Conservation (phyloP, 2,329 filamentous ascomycete genomes). For the Podosphaera leucotricha region DNA sequence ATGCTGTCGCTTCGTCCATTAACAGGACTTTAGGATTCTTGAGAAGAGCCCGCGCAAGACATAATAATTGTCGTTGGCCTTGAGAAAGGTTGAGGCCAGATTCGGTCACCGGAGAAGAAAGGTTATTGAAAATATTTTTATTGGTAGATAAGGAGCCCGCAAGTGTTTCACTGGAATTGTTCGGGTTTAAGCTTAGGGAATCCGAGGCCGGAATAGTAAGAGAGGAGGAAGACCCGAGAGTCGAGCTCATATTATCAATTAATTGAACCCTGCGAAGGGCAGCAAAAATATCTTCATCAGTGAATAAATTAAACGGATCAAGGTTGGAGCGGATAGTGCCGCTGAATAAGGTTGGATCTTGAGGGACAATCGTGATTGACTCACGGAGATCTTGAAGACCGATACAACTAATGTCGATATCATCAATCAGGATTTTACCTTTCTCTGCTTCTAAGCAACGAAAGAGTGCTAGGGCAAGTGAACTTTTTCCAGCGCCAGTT, state of each 20-base stretch:
- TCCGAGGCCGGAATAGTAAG: constrained; percentile 1
- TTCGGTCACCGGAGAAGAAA: constrained; percentile 63
- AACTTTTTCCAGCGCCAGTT: constrained; percentile 92
- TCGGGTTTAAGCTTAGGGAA: no score
- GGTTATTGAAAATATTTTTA: constrained; percentile 83
- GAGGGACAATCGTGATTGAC: constrained; percentile 89
- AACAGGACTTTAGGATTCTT: constrained; percentile 84
- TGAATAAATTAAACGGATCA: constrained; percentile 75
- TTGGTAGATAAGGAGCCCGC: constrained; percentile 34
- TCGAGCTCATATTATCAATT: constrained; percentile 35
- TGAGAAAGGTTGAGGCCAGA: constrained; percentile 89
- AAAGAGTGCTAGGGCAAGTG: constrained; percentile 79
- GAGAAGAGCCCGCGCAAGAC: constrained; percentile 75
- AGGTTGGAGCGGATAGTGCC: constrained; percentile 82
- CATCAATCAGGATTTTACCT: constrained; percentile 76
- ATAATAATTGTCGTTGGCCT: constrained; percentile 84
- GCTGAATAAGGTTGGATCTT: constrained; percentile 85
- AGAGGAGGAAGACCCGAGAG: constrained; percentile 9
- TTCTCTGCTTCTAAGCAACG: constrained; percentile 75
- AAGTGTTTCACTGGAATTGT: not conserved
- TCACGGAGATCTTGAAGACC: constrained; percentile 84
- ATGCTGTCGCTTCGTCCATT: constrained; percentile 97
- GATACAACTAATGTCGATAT: constrained; percentile 70
- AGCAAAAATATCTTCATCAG: constrained; percentile 72
- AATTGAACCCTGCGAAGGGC: constrained; percentile 75